A percentile compares a stretch with the other conserved stretches of the same genome.
These are phyloP conservation scores for Sugiyamaella xylanicola DNA, from an alignment of 1,139 yeast genomes.

Conservation along the genomic window DNA sequence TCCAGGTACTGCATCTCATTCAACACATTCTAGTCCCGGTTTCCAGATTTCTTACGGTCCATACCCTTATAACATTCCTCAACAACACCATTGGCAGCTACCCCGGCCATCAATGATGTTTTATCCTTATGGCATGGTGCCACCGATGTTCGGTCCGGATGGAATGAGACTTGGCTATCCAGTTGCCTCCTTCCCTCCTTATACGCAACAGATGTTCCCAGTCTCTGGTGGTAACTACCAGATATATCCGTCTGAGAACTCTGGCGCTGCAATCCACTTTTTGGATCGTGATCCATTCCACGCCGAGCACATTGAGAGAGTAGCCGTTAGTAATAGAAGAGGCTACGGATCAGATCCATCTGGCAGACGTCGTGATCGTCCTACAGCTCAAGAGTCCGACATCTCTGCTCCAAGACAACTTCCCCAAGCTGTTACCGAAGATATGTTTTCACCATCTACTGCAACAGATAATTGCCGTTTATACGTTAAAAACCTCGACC, in stretches of 20 bases:
- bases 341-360: not conserved
- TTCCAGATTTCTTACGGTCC: not conserved
- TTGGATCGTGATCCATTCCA: not conserved
- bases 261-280: not conserved
- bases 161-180: constrained; percentile 9
- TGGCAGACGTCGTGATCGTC: not conserved
- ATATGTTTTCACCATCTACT: not conserved
- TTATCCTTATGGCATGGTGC: constrained; percentile 10
- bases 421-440: not conserved
- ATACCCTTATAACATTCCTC: constrained; percentile 4
- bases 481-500: constrained; percentile 19
- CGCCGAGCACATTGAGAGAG: not conserved
- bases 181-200: constrained; percentile 5
- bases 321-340: not conserved
- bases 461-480: constrained; percentile 11
- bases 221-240: constrained; percentile 2
- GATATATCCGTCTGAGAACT: not conserved
- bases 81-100: constrained; percentile 7
- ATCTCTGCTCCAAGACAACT: not conserved
- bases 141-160: constrained; percentile 8
- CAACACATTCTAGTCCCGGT: not conserved
- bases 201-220: not conserved
- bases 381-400: not conserved
- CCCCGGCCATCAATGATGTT: constrained; percentile 10
- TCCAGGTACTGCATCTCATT: not conserved